Base-by-base conservation (phyloP, 2,329 filamentous ascomycete genomes). In the Xylaria sp. region DNA sequence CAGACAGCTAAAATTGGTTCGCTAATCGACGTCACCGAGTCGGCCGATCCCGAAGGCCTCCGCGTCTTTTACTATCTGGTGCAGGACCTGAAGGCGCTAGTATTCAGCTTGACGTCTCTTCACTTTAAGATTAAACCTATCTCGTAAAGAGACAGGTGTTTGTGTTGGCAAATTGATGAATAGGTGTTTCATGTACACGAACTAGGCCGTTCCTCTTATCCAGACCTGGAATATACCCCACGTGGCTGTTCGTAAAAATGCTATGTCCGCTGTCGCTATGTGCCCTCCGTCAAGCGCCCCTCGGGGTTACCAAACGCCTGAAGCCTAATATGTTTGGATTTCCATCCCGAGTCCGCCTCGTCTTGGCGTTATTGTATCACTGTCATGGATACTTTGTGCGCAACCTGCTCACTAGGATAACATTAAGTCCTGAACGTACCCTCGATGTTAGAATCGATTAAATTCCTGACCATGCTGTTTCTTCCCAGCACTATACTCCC, bases 51-150 rank as follows among this genome's bases (percentile, higher is more conserved):
- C 1, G 95, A 99, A 78, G 95, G 95, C 29, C 85, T 99, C 11
- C 88, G 95, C 51, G 95, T 99, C 3, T 99, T 99, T 78, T 99
- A 99, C 82, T 99, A 99, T 74, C 88, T 99, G 7, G 94, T 98
- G 4, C 95, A 99, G 75, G 95, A 99, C 74, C 81, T 99, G 25
- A 99, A 98, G 80, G 95, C 95, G 0, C 83, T 99, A 37, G 92
- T 99, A 3, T 99, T 99, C 77, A 97, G 94, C 55, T 79, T 99
- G 67, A 99, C 98, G 71, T 92, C 92, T 2, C 84, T 99, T 66
- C 95, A 99, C 80, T 99, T 99, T 83, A 99, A 99, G 89, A 91
- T 91, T 76, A 91, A 91, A 80, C 89, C 89, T 2, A 91, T 91
- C 69, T 91, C 72, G 38, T 75, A 60, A 69, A 35, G 13, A 17